phyloP scores from a whole-genome alignment of 306 rosid genomes.

The Sphenostylis stenocarpa region DNA sequence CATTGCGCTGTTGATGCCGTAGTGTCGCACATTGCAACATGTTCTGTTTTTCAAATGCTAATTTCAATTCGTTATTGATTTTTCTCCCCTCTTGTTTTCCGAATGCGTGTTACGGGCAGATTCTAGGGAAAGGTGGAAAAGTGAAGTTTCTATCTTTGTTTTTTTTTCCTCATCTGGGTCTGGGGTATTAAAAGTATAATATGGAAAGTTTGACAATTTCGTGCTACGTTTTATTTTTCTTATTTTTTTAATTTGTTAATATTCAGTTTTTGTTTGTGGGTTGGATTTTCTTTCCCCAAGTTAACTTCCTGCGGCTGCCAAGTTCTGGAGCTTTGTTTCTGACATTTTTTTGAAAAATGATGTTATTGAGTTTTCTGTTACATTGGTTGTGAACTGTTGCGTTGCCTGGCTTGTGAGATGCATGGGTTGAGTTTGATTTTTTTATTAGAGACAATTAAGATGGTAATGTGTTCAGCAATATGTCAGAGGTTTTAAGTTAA shows the following conservation, averaged over 20 bases:
- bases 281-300: not conserved
- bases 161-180: conserved; percentile 35
- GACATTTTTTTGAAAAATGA: not conserved
- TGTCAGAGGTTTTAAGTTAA: conserved; percentile 19
- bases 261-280: not conserved
- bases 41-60: conserved; percentile 24
- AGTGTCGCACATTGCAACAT: conserved; percentile 40
- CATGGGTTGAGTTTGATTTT: conserved; percentile 18
- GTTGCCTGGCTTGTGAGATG: not conserved
- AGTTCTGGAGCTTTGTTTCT: not conserved
- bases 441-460: not conserved
- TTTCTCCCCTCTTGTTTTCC: not conserved
- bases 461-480: conserved; percentile 7
- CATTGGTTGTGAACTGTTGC: conserved; percentile 39
- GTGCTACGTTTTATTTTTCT: not conserved
- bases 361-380: conserved; percentile 41
- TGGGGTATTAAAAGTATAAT: conserved; percentile 8
- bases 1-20: conserved; percentile 17
- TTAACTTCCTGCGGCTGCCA: not conserved
- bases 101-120: conserved; percentile 26
- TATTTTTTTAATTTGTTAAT: not conserved
- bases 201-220: conserved; percentile 19
- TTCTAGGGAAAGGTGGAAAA: conserved; percentile 13
- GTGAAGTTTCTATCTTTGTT: conserved; percentile 31
- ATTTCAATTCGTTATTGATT: conserved; percentile 13